Evolutionary conservation across 768 basidiomycete species (phyloP).

Genomic region (Suillus occidentalis): DNA sequence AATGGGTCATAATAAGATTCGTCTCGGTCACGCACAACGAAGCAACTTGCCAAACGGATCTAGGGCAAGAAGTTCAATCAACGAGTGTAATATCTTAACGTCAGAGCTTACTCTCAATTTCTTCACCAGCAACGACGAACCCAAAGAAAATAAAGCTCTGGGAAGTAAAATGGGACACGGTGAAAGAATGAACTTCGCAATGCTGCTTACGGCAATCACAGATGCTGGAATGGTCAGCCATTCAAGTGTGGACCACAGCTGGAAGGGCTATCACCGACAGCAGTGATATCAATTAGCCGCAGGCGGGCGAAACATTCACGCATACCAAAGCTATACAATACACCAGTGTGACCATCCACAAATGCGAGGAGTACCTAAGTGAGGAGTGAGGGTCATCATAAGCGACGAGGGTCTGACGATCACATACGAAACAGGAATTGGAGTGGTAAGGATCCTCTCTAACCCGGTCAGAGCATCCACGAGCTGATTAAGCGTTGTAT

Average conservation of each 20-base stretch:
- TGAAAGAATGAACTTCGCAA: background rate
- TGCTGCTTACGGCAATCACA: slow-evolving; percentile 43
- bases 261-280: slow-evolving; percentile 52
- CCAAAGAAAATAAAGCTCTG: slow-evolving; percentile 73
- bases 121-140: slow-evolving; percentile 70
- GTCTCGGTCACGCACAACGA: background rate
- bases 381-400: background rate
- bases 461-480: slow-evolving; percentile 67
- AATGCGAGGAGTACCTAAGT: slow-evolving; percentile 60
- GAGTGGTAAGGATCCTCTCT: slow-evolving; percentile 69
- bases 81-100: slow-evolving; percentile 4
- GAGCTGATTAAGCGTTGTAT: slow-evolving; percentile 50
- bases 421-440: slow-evolving; percentile 29
- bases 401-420: background rate
- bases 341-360: slow-evolving; percentile 64
- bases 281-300: background rate
- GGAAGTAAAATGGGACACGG: background rate
- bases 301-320: background rate
- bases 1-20: background rate
- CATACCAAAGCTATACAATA: slow-evolving; percentile 61
- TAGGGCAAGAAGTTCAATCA: slow-evolving; percentile 15
- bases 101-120: slow-evolving; percentile 61
- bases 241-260: slow-evolving; percentile 51
- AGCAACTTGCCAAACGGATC: slow-evolving; percentile 43
- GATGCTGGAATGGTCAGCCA: slow-evolving; percentile 70